Evolutionary conservation across 2,329 filamentous ascomycete genomes (phyloP).

Genomic region (Neofusicoccum laricinum): DNA sequence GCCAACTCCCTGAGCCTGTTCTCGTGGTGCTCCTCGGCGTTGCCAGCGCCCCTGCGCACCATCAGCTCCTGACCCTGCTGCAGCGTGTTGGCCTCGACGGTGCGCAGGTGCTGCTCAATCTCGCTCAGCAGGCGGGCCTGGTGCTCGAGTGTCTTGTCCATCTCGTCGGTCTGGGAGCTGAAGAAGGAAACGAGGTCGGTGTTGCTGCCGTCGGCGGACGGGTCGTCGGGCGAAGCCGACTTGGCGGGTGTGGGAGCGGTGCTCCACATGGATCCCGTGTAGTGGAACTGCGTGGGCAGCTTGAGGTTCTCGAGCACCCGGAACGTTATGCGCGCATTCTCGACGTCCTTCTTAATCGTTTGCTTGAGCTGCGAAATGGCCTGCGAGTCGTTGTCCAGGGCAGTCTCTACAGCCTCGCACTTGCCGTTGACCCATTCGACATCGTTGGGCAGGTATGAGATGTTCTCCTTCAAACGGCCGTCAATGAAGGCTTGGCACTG

Average conservation of each 20-base stretch:
- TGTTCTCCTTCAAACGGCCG: slow-evolving; percentile 47
- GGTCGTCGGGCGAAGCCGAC: slow-evolving; percentile 18
- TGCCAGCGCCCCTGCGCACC: slow-evolving; percentile 26
- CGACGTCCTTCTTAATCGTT: slow-evolving; percentile 62
- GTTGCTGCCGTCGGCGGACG: slow-evolving; percentile 36
- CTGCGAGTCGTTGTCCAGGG: slow-evolving; percentile 61
- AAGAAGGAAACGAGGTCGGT: slow-evolving; percentile 49
- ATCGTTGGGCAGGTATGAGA: slow-evolving; percentile 64
- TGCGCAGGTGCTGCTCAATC: slow-evolving; percentile 49
- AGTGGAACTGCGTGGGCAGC: slow-evolving; percentile 63
- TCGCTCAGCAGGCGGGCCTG: slow-evolving; percentile 45
- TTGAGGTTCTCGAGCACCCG: slow-evolving; percentile 72
- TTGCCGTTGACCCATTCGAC: slow-evolving; percentile 62
- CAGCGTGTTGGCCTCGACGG: slow-evolving; percentile 45
- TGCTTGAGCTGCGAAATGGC: slow-evolving; percentile 57
- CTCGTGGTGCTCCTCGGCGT: slow-evolving; percentile 17
- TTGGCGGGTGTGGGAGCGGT: slow-evolving; percentile 27
- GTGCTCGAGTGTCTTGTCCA: slow-evolving; percentile 37
- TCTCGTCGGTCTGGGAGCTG: slow-evolving; percentile 37
- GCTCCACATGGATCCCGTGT: slow-evolving; percentile 32
- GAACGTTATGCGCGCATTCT: slow-evolving; percentile 69
- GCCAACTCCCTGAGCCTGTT: slow-evolving; percentile 43
- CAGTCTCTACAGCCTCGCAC: slow-evolving; percentile 61
- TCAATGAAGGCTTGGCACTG: slow-evolving; percentile 66
- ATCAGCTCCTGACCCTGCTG: slow-evolving; percentile 43